These are phyloP conservation scores for Eucalyptus pauciflora DNA, from an alignment of 345 rosid genomes.

Conservation along the genomic window DNA sequence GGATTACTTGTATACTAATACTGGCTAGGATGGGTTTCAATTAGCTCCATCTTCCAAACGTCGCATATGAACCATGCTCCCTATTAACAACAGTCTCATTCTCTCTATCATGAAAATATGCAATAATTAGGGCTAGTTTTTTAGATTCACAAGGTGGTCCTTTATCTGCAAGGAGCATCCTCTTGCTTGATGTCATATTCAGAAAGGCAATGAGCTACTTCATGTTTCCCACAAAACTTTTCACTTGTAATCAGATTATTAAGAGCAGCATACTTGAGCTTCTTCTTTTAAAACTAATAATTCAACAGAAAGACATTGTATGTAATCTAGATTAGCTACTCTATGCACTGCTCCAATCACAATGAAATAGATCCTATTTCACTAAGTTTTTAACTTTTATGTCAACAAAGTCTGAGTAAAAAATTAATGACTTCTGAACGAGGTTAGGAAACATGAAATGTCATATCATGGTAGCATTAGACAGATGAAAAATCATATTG, in stretches of 20 bases:
- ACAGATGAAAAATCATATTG: too few species aligned
- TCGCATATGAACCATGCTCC: not conserved
- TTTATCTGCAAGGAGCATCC: not conserved
- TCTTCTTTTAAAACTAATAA: not conserved
- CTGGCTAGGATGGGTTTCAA: too few species aligned
- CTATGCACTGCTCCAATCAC: too few species aligned
- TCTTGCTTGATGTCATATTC: not conserved
- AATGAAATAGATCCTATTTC: too few species aligned
- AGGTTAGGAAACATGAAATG: too few species aligned
- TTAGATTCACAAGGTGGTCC: not conserved
- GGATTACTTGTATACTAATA: too few species aligned
- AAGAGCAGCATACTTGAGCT: not conserved
- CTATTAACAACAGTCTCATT: not conserved
- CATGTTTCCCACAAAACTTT: not conserved
- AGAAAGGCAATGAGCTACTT: not conserved
- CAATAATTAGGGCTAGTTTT: not conserved
- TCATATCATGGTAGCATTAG: too few species aligned
- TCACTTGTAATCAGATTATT: not conserved
- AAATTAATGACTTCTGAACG: too few species aligned
- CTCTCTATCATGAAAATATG: not conserved
- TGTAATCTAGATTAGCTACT: too few species aligned
- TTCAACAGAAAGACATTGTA: too few species aligned
- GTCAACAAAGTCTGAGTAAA: too few species aligned
- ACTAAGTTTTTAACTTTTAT: too few species aligned
- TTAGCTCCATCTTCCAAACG: not conserved